Base-by-base conservation (phyloP, 2,329 filamentous ascomycete species). In the Helicocarpus griseus region DNA sequence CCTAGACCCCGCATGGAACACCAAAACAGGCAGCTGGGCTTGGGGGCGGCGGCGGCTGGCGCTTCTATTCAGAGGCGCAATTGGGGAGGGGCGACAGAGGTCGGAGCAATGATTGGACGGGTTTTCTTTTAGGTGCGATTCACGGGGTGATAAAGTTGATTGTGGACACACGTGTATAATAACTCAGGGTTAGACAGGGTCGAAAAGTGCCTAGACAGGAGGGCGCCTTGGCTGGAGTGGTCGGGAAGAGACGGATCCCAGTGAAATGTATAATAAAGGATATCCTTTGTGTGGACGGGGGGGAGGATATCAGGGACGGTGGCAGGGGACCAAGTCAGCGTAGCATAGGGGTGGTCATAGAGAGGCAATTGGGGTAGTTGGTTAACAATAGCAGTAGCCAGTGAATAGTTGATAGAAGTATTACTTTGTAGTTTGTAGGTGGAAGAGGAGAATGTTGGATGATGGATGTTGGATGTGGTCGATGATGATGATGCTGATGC, bases 1-100 rank as follows among this genome's bases (percentile, higher is more conserved):
- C 89, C 89, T 77, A 96, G 81, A 72, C 82, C 87, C 83, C 90
- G 93, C 93, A 98, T 97, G 71, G 56, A 56, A 56, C 56, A 49
- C 24, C 49, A 40, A 49, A 24, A 21, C 46, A 40, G 47, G 47
- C 26, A 45, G 17, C 48, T 45, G 45, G 33, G 51, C 41, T n/a
- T 8, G 9, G 24, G 38, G 38, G 6, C 33, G 13, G 22, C n/a
- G 17, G 8, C 17, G 3, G 21, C 6, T 40, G 5, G 13, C 22
- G 44, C 24, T 17, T 28, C 24, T 17, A 43, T 11, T 47, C 7
- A 31, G 29, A 28, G 40, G 17, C 24, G 40, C 28, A 7, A 28
- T 21, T 41, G 19, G 5, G 21, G 39, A 5, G 4, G 19, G 19
- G 3, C n/a, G n/a, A n/a, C n/a, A n/a, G n/a, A n/a, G n/a, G n/a